Base-by-base conservation (phyloP, 352 stramenopile genomes). In the Globisporangium ultimum region DNA sequence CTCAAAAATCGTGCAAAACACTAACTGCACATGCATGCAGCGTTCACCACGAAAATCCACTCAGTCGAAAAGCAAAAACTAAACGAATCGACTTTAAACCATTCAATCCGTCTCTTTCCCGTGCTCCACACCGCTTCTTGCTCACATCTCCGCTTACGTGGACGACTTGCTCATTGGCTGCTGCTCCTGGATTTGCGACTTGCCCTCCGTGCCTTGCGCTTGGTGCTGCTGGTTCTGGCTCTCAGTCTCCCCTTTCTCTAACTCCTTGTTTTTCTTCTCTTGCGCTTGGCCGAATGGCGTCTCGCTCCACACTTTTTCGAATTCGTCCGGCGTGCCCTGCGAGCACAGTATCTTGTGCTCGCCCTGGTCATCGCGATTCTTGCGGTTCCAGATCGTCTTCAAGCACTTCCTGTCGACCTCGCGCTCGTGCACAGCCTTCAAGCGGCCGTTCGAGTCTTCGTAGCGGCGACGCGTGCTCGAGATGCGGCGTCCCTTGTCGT, bases 361-460 rank as follows among this genome's bases (percentile, higher is more conserved):
- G 24, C 84, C 82, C 34, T 88, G 50, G 41, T 92, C 84, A 22
- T 90, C 67, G 54, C 70, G 78, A 41, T 13, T 34, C 53, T 83
- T 70, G 62, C 79, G 80, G 65, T 75, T 87, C 86, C 86, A 95
- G n/a, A 84, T 64, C n/a, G 71, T 88, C 71, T 87, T 80, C 32
- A 93, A n/a, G 6, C 66, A 70, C 47, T 82, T 81, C 12, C 70
- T 80, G 9, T 74, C 57, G 8, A 93, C 56, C 34, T 91, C 69
- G n/a, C 86, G 83, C 60, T 95, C 83, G 58, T 95, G 86, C 45
- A 89, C 68, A 2, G 84, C 86, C 74, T 95, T 95, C 53, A 95
- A 58, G 12, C 83, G 81, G 1, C 84, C 86, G 7, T 63, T 81
- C 58, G 85, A 91, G 64, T 95, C 85, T 50, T 93, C 84, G 61